Evolutionary conservation across 441 rosid species (phyloP), one percentile per base, ranked within the genome.

Genomic region (Aleurites moluccanus): DNA sequence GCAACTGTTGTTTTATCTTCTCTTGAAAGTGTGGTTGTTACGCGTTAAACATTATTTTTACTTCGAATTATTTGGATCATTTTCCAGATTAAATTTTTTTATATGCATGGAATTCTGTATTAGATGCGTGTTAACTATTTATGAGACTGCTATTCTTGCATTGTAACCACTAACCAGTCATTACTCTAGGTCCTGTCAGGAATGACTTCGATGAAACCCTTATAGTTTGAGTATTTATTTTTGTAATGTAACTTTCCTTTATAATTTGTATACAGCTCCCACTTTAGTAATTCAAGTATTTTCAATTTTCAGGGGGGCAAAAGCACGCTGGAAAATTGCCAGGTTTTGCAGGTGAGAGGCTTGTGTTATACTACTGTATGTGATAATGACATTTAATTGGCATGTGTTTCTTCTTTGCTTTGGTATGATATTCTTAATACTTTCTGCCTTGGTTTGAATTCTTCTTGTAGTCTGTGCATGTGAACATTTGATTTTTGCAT

Each of bases 311-410:
- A 92, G 98, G 98, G 98, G 18, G 98, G 98, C 33, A 83, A 91
- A 85, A 94, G 97, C 90, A 90, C 93, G 1, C 81, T 92, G 75
- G 97, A 94, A 42, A 94, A 94, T 79, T 94, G 98, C 66, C 97
- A 94, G 81, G 97, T 94, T 78, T 85, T 94, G 69, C 98, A 94
- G 94, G 98, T 92, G 74, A 20, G 69, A 33, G 33, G 61, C 67
- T 69, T 55, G 14, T 73, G 55, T 49, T 4, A 33, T 73, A 3
- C 6, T 65, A 27, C 61, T 60, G 27, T 47, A 23, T 56, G 16
- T 38, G 28, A 64, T 35, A n/a, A 11, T 55, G 69, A 53, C 45
- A 35, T 72, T 28, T 61, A 14, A 33, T 44, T 40, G 23, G 27
- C 53, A 67, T 57, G 21, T 16, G 2, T 11, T 44, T 13, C 35